Evolutionary conservation across 2,329 filamentous ascomycete species (phyloP), one percentile per base, ranked within the genome.

Genomic region (Ascochyta clinopodiicola): DNA sequence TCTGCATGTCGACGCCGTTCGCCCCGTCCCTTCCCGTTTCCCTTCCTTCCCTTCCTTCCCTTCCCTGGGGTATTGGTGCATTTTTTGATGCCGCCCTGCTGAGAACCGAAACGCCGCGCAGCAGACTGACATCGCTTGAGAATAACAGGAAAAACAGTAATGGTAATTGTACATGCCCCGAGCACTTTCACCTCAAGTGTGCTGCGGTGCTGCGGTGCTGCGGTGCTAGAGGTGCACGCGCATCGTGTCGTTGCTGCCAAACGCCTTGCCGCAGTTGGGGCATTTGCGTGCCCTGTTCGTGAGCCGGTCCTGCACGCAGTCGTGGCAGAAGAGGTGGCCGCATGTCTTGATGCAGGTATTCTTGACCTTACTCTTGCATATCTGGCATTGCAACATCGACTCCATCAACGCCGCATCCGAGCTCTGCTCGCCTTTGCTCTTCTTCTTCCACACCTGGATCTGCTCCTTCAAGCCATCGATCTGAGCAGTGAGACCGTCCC

Each of bases 281-380:
- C 95, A 99, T 76, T 98, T 98, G 64, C 95, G 86, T 79, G 94
- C 93, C 32, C 95, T 90, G 70, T 95, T 96, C 40, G 86, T 87
- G 59, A 97, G 87, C 53, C 95, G 88, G 69, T 96, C 90, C 62
- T 96, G 91, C 22, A 98, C 90, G 73, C 95, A 99, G 43, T 87
- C 84, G 70, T 88, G 88, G 83, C 95, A 99, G 76, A 98, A 96
- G 44, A 96, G 86, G 75, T 99, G 95, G 1, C 95, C 95, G 75
- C 95, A 99, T 0, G 91, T 92, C 78, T 95, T 96, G 74, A 99
- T 84, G 9, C 89, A 89, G 0, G 93, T 96, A 71, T 98, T 92
- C 77, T 98, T 98, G 80, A 97, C 93, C 64, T 94, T 91, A 69
- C 87, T 89, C 65, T 92, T 91, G 79, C 96, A 99, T 45, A 98